Base-by-base conservation (phyloP, 192 early-diverging fungal species). In the Helicostylum pulchrum region DNA sequence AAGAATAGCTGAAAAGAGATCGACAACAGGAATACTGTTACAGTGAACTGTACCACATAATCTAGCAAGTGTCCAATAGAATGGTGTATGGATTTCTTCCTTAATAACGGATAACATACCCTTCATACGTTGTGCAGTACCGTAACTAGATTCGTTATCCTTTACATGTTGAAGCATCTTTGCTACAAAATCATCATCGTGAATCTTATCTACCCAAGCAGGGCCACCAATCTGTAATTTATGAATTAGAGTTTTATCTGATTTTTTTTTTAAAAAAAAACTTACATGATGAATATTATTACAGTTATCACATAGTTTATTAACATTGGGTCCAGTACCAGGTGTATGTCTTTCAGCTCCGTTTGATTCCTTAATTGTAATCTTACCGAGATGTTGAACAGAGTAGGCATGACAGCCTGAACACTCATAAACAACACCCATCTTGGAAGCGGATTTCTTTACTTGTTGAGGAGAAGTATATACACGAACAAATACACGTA, bases 401-500 rank as follows among this genome's bases (percentile, higher is more conserved):
- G 78, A 73, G 65, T 82, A 95, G 14, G 86, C 74, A 23, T 86
- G 78, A 70, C 98, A 99, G 23, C 91, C 86, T 10, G 79, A 75
- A 76, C 98, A 99, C 56, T 86, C 83, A 74, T 94, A 95, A 3
- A 96, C 88, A 50, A 92, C 42, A 4, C 81, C 83, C 3, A 91
- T 86, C 72, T 96, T 92, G 68, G 90, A 93, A 15, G 88, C 87
- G 14, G 85, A 78, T 53, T 82, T 80, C 71, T 98, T 98, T 42
- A 88, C 85, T 68, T 88, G 62, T 20, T 79, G 65, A 0, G 94
- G 77, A 19, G 86, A 91, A 34, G 85, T 79, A 53, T 86, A 82
- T 6, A 99, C 92, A 14, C 92, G 85, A 34, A 99, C 92, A 81
- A 99, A 99, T 10, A 99, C 84, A 46, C 97, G 85, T 21, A 98